phyloP scores from a whole-genome alignment of 1,284 basidiomycete genomes.

The Tranzscheliella williamsii region DNA sequence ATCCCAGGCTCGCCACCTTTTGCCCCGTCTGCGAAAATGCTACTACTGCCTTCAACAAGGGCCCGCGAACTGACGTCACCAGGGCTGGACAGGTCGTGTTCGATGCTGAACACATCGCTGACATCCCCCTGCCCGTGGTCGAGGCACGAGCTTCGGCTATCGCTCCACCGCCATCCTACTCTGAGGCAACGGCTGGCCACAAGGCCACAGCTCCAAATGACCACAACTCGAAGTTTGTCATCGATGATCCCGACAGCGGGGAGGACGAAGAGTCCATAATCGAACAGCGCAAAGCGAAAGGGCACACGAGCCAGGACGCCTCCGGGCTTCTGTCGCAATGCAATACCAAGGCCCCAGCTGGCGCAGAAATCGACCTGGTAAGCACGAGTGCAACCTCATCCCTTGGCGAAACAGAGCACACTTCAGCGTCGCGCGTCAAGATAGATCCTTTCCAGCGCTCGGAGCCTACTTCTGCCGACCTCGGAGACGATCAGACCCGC shows the following conservation, averaged over 20 bases:
- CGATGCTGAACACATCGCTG: conserved; percentile 8
- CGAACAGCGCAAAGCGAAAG: neutral
- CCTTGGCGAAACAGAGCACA: too few relatives aligned
- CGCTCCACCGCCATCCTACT: conserved; percentile 18
- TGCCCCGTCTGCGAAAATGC: conserved; percentile 45
- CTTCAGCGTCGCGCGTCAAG: conserved; percentile 1
- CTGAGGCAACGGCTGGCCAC: conserved; percentile 1
- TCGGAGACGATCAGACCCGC: conserved; percentile 11
- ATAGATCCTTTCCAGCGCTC: conserved; percentile 10
- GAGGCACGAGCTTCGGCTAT: neutral
- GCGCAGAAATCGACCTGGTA: neutral
- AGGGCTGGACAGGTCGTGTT: conserved; percentile 33
- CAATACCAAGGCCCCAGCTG: neutral
- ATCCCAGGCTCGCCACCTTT: conserved; percentile 33
- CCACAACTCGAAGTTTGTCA: conserved; percentile 4
- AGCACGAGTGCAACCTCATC: neutral
- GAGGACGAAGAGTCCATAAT: conserved; percentile 1
- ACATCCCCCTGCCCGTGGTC: neutral
- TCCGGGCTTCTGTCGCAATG: neutral
- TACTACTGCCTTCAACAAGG: conserved; percentile 28
- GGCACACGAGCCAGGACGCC: neutral
- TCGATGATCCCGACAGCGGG: conserved; percentile 11
- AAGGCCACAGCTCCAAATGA: neutral
- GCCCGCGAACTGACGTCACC: conserved; percentile 34
- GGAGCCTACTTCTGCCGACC: neutral